Base-by-base conservation (phyloP, 139 green algal species). In the Trebouxia sp. region DNA sequence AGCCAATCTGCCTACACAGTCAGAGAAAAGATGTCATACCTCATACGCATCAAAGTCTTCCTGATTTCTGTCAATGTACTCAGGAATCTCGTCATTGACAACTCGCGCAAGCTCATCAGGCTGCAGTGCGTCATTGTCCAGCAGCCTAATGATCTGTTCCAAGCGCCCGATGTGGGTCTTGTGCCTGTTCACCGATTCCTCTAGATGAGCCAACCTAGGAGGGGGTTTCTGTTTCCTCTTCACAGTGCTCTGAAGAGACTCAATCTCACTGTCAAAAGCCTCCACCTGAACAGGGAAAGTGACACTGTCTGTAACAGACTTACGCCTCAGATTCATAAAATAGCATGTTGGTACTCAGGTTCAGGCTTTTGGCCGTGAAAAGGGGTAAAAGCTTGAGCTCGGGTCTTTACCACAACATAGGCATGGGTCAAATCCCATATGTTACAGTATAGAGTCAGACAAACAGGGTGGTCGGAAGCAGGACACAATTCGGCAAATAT, bases 241-340 rank as follows among this genome's bases (percentile, higher is more conserved):
- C 83, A 93, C 95, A 28, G 83, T 62, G 35, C 50, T 77, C 24
- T 80, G 41, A 67, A 97, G 81, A 43, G 89, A 88, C 86, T 99
- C 96, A 65, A 98, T 89, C 85, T 99, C 96, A 15, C 88, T 91
- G 80, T 99, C 96, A 83, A 95, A 95, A 77, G 90, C 85, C 75
- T 99, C 96, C 7, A 98, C 92, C 88, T 97, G 89, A 17, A 84
- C 6, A 5, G 26, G 17, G 22, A 69, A 12, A 30, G 35, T 42
- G 17, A 20, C 12, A 17, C 6, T 35, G n/a, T n/a, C n/a, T n/a
- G n/a, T n/a, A n/a, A n/a, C n/a, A n/a, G n/a, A n/a, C n/a, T n/a
- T n/a, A n/a, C n/a, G n/a, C n/a, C n/a, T n/a, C n/a, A n/a, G n/a
- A n/a, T n/a, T n/a, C n/a, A n/a, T n/a, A n/a, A n/a, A n/a, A n/a